Base-by-base conservation (phyloP, 805 yeast genomes). In the Suhomyces xylopsoci region DNA sequence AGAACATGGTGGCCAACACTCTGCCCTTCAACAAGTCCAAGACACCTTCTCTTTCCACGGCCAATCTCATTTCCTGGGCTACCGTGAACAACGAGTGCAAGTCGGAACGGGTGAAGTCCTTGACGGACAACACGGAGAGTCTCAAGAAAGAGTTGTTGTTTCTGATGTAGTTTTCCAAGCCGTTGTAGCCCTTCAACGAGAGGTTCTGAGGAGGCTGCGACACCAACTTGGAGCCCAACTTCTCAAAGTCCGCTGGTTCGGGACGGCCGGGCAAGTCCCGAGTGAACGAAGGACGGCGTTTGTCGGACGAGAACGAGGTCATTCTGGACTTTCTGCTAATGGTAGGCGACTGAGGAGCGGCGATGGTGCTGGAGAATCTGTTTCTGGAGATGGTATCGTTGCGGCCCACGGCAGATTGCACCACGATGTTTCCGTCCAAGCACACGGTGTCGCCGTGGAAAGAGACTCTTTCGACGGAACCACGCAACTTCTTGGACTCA, bases 11-110 rank as follows among this genome's bases (percentile, higher is more conserved):
- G 47, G 97, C 90, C 65, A 94, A 79, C 51, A 94, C 84, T 64
- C 96, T 85, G 55, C 98, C 97, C 70, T 86, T 83, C 76, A 94
- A 82, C 56, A 94, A 73, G 70, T 93, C 97, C 67, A 94, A 78
- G 51, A 90, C 96, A 64, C 99, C 99, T 65, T 86, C 88, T 76
- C 98, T 88, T 77, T 93, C 97, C 55, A 94, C 99, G 45, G 94
- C 93, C 59, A 94, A 82, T 72, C 97, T 84, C 91, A 94, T 86
- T 75, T 96, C 98, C 78, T 93, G 97, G 41, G 99, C 99, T 63
- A 94, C 96, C 24, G 97, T 87, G 77, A 94, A 94, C 68, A 94
- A 79, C 26, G 91, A 83, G 70, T 93, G 99, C 72, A 96, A 79
- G 68, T 93, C 96, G 55, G 91, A 80, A 73, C 98, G 87, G 58